Conservation (phyloP, 2,329 filamentous ascomycete genomes). For the Monilinia fructicola region DNA sequence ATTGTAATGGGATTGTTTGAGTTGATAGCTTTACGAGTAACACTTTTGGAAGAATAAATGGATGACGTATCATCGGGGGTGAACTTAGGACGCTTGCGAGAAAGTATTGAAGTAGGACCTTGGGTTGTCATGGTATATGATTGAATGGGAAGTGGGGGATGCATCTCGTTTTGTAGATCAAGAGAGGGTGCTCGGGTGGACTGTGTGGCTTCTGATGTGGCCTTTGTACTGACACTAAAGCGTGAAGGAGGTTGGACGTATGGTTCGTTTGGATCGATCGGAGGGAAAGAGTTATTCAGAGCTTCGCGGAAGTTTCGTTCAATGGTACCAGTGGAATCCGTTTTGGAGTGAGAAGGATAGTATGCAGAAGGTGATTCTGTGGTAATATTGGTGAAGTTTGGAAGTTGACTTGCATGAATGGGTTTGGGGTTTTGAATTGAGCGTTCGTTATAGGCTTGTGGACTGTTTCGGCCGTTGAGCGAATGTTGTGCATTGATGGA, state of each 20-base stretch:
- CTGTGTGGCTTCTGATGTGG: constrained; percentile 35
- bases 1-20: constrained; percentile 36
- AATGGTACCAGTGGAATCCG: constrained; percentile 31
- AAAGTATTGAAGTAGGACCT: constrained; percentile 33
- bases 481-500: constrained; percentile 28
- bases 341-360: constrained; percentile 20
- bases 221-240: constrained; percentile 40
- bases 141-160: constrained; percentile 24
- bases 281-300: constrained; percentile 29
- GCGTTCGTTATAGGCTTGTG: constrained; percentile 21
- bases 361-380: constrained; percentile 5
- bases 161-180: constrained; percentile 12
- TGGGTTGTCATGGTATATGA: constrained; percentile 18
- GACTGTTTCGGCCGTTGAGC: constrained; percentile 26
- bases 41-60: constrained; percentile 25
- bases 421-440: constrained; percentile 15
- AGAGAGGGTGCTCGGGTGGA: constrained; percentile 35
- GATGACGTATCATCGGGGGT: constrained; percentile 1
- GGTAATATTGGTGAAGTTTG: constrained; percentile 5
- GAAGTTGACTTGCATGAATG: background rate
- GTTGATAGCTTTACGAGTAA: constrained; percentile 37
- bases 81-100: constrained; percentile 36
- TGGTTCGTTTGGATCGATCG: constrained; percentile 27
- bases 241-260: constrained; percentile 39
- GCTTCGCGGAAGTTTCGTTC: constrained; percentile 37